A percentile compares a stretch with the other conserved stretches of the same genome.
phyloP scores from a whole-genome alignment of 148 eudicot genomes.

The Oxyria digyna region DNA sequence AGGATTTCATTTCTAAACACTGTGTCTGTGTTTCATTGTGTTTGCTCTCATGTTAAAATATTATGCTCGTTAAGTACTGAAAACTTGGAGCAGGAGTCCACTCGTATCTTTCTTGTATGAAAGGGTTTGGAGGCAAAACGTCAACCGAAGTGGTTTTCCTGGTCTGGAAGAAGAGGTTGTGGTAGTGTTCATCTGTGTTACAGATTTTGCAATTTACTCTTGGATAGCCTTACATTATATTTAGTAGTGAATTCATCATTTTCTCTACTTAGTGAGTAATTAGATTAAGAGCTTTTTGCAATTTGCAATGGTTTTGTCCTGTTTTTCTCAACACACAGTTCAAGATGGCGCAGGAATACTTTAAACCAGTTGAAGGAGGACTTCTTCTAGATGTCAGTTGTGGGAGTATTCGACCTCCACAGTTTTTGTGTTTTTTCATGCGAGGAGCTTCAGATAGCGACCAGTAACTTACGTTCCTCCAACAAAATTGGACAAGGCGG shows the following conservation, averaged over 20 bases:
- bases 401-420: constrained; percentile 36
- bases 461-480: constrained; percentile 26
- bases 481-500: constrained; percentile 59
- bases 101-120: constrained; percentile 88
- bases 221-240: not conserved
- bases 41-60: not conserved
- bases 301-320: not conserved
- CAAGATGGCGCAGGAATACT: constrained; percentile 92
- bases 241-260: not conserved
- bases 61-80: not conserved
- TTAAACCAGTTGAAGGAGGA: constrained; percentile 81
- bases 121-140: constrained; percentile 98
- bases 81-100: constrained; percentile 58
- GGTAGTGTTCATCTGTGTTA: not conserved
- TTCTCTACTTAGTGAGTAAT: not conserved
- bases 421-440: not conserved
- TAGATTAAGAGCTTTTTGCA: not conserved
- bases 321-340: constrained; percentile 37
- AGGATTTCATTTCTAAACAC: not conserved
- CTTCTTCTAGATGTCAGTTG: constrained; percentile 86
- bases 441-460: constrained; percentile 37
- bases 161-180: constrained; percentile 99
- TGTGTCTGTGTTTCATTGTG: not conserved
- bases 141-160: constrained; percentile 76
- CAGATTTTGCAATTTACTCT: not conserved